Base-by-base conservation (phyloP, 192 early-diverging fungal genomes). In the Thamnidium elegans region DNA sequence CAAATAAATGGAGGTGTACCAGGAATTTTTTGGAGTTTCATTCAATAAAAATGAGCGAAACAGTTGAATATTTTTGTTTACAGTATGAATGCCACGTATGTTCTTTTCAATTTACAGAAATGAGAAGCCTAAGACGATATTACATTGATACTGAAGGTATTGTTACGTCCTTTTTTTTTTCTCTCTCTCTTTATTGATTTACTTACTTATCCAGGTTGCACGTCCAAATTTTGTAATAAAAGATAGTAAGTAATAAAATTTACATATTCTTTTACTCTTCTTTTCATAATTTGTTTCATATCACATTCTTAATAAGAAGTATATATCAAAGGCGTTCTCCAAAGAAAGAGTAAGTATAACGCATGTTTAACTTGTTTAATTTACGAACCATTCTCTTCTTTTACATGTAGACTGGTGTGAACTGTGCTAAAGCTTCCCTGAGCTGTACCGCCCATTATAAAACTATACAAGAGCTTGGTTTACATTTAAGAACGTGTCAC, bases 61-160 rank as follows among this genome's bases (percentile, higher is more conserved):
- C 11, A 34, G 9, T 56, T 14, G 55, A 56, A 56, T 56, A 56
- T 56, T 42, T 56, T n/a, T 56, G 55, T 56, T 56, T 56, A 34
- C 55, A 56, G 36, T 56, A 56, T 56, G 39, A 56, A 56, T 56
- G 55, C 39, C 55, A 56, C 15, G 7, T 42, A 56, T 56, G 55
- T 56, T 21, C 39, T 15, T 34, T 56, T 56, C 55, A 56, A 56
- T 56, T 56, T 42, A 42, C 55, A 56, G 39, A 34, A 56, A 56
- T 56, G 55, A 56, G n/a, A 43, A 56, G n/a, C 36, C 39, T 56
- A 17, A 56, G 55, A 42, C 55, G 55, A 39, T 34, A 56, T 56
- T 56, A 56, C 39, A 56, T 43, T 56, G 55, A 56, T 2, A 42
- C 19, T 42, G 55, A 56, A 39, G 55, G 55, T 42, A 56, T 56